phyloP scores from a whole-genome alignment of 2,329 filamentous ascomycete genomes.

The Xylaria sp. region DNA sequence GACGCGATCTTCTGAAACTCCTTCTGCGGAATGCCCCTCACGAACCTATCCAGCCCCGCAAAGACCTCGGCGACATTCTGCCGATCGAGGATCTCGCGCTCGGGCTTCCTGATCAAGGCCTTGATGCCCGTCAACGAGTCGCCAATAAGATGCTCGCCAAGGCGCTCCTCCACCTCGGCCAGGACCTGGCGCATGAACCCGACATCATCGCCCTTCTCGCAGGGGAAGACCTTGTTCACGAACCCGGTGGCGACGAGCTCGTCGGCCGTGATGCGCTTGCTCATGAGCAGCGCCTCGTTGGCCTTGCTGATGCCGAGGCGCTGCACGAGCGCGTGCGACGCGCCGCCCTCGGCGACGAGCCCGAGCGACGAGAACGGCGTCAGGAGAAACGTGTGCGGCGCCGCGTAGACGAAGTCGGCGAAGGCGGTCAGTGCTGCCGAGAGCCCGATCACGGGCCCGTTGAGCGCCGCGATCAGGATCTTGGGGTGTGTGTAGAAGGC shows the following conservation, averaged over 20 bases:
- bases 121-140: slow-evolving; percentile 88
- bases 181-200: slow-evolving; percentile 79
- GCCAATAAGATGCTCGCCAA: slow-evolving; percentile 83
- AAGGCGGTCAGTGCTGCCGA: slow-evolving; percentile 84
- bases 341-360: slow-evolving; percentile 88
- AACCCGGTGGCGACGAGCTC: slow-evolving; percentile 83
- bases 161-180: slow-evolving; percentile 80
- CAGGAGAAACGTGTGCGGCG: slow-evolving; percentile 83
- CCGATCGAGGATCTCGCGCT: slow-evolving; percentile 76
- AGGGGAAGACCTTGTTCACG: slow-evolving; percentile 82
- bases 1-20: slow-evolving; percentile 88
- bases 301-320: slow-evolving; percentile 83
- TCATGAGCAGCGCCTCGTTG: slow-evolving; percentile 95
- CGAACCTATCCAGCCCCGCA: slow-evolving; percentile 82
- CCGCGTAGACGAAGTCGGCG: slow-evolving; percentile 92
- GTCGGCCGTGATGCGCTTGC: slow-evolving; percentile 76
- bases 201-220: slow-evolving; percentile 68
- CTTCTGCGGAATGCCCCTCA: slow-evolving; percentile 82
- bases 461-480: slow-evolving; percentile 89
- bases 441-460: slow-evolving; percentile 90
- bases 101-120: slow-evolving; percentile 79
- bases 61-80: slow-evolving; percentile 89
- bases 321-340: slow-evolving; percentile 80
- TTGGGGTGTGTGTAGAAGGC: slow-evolving; percentile 95
- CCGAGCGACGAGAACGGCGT: slow-evolving; percentile 93